Evolutionary conservation across 2,329 filamentous ascomycete genomes (phyloP), one percentile per base, ranked within the genome.

Genomic region (Aspergillus quadricinctus): DNA sequence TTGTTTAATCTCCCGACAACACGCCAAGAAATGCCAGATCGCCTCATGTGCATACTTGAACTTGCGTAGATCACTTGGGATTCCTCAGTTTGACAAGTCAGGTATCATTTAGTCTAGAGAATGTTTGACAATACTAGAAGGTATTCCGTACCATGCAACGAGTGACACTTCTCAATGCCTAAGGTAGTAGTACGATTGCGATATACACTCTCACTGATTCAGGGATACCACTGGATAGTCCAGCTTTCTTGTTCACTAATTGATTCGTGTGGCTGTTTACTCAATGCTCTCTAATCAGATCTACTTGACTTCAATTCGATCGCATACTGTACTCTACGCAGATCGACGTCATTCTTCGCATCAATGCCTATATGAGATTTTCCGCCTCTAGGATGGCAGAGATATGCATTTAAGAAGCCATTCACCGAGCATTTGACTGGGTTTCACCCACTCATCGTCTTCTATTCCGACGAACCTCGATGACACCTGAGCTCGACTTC

Each of bases 11-110:
- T 17, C 57, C 45, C 51, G 41, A 48, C 21, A 59, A 53, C 53
- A 61, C 57, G 68, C 69, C 69, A 72, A 72, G 69, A 65, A 66
- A 70, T 70, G 69, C 69, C 69, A 71, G 68, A 69, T 71, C 63
- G 65, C 66, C 67, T 67, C 14, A 7, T 19, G 21, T 43, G 21
- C 21, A 43, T 43, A 21, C 40, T 21, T 43, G 21, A 17, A 8
- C 9, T 43, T 37, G 11, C 31, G 14, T 37, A 17, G 31, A 17
- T 17, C 14, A 37, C 31, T 37, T 37, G 31, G 49, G 43, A 53
- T 55, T 59, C 52, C 48, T 53, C 11, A 37, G 2, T 17, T 37
- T 37, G 31, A 17, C 31, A 35, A 35, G 6, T 37, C 31, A 37
- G 31, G 1, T 37, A 17, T 37, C 14, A 37, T 17, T 14, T 14